phyloP scores from a whole-genome alignment of 2,329 filamentous ascomycete species.

The Apiospora sp. region DNA sequence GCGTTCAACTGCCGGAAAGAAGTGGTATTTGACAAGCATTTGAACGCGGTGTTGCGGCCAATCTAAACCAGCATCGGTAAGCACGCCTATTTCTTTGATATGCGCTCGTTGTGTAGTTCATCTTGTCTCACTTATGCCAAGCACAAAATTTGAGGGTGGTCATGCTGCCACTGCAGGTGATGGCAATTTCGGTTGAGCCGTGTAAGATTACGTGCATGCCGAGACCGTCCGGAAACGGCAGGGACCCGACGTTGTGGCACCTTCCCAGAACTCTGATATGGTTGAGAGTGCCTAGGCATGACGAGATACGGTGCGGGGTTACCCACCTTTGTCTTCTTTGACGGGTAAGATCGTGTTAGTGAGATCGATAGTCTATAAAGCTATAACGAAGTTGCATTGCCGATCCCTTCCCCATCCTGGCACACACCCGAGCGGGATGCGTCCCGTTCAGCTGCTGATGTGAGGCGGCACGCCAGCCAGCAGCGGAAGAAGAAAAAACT shows the following conservation, averaged over 20 bases:
- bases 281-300: background rate
- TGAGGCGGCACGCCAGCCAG: background rate
- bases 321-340: background rate
- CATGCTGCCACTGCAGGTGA: background rate
- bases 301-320: background rate
- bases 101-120: background rate
- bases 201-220: conserved; percentile 3
- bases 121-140: background rate
- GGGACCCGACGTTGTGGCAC: background rate
- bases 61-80: background rate
- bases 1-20: background rate
- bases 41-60: no score
- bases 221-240: background rate
- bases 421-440: background rate
- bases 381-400: background rate
- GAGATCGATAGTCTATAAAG: conserved; percentile 19
- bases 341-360: background rate
- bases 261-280: no score
- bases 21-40: background rate
- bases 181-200: background rate
- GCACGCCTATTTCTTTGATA: background rate
- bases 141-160: background rate
- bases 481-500: background rate
- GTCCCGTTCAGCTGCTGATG: background rate
- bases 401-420: background rate